These are phyloP conservation scores for Eucalyptus cloeziana DNA, from an alignment of 345 rosid genomes.

Conservation along the genomic window DNA sequence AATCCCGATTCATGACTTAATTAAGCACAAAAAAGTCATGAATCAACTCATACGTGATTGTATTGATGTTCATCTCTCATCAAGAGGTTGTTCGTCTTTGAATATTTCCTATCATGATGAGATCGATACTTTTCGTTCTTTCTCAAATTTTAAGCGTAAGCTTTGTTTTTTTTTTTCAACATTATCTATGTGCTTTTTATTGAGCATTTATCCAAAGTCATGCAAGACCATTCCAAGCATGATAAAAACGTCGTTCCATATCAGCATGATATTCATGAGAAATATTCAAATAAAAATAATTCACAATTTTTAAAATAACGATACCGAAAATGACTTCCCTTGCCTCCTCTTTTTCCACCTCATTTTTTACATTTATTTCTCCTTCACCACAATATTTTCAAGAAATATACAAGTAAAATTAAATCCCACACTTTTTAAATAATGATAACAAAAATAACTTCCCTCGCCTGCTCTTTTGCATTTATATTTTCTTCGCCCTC, in stretches of 20 bases:
- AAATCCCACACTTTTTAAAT: too few relatives aligned
- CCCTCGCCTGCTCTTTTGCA: background rate
- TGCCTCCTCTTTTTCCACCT: too few relatives aligned
- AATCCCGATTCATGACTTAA: background rate
- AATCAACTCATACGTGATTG: too few relatives aligned
- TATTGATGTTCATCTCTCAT: too few relatives aligned
- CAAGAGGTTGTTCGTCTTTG: background rate
- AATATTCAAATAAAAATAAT: background rate
- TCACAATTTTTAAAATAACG: background rate
- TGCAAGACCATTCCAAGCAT: background rate
- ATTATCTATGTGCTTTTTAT: background rate
- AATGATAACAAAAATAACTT: too few relatives aligned
- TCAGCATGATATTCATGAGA: background rate
- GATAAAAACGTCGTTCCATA: background rate
- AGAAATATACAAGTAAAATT: too few relatives aligned
- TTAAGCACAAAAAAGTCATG: background rate
- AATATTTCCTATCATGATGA: background rate
- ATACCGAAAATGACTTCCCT: too few relatives aligned
- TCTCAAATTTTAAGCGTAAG: background rate
- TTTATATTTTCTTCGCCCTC: too few relatives aligned
- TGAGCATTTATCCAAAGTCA: background rate
- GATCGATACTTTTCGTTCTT: background rate
- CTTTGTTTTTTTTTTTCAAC: background rate
- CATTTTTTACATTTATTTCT: too few relatives aligned
- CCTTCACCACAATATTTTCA: too few relatives aligned